Evolutionary conservation across 2,329 filamentous ascomycete genomes (phyloP).

Genomic region (Fusarium sp.): DNA sequence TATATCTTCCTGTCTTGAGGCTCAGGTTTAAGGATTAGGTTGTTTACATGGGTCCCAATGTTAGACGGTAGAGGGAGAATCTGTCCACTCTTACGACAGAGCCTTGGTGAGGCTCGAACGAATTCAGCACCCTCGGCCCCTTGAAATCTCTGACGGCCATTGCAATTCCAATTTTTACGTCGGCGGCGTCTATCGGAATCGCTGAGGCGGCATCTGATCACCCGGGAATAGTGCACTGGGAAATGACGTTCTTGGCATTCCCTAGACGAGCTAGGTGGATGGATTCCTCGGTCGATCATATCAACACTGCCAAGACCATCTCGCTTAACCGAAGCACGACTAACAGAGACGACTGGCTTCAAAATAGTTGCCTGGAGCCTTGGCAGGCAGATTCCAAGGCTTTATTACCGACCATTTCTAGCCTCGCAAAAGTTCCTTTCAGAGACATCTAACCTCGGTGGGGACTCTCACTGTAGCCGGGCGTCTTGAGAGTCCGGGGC

Average conservation of each 20-base stretch:
- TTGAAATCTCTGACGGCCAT: background rate
- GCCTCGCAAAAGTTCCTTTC: background rate
- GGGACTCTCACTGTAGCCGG: background rate
- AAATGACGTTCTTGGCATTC: background rate
- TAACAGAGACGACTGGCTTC: background rate
- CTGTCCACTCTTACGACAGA: no score
- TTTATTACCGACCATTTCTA: background rate
- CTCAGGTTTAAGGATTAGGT: background rate
- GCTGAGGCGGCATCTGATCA: background rate
- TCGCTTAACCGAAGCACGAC: background rate
- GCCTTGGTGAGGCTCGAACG: background rate
- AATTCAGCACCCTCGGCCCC: background rate
- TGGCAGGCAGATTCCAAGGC: background rate
- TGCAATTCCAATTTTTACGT: background rate
- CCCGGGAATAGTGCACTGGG: background rate
- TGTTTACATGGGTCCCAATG: background rate
- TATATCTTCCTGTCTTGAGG: background rate
- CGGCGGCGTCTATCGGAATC: background rate
- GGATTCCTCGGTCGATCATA: background rate
- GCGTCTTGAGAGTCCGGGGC: background rate
- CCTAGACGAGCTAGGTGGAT: background rate
- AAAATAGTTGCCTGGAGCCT: background rate
- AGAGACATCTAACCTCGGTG: background rate
- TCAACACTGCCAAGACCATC: background rate
- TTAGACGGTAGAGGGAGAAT: no score